A percentile compares a stretch with the other conserved stretches of the same genome.
Evolutionary conservation across 1,284 basidiomycete genomes (phyloP).

Genomic region (Butyriboletus appendiculatus): DNA sequence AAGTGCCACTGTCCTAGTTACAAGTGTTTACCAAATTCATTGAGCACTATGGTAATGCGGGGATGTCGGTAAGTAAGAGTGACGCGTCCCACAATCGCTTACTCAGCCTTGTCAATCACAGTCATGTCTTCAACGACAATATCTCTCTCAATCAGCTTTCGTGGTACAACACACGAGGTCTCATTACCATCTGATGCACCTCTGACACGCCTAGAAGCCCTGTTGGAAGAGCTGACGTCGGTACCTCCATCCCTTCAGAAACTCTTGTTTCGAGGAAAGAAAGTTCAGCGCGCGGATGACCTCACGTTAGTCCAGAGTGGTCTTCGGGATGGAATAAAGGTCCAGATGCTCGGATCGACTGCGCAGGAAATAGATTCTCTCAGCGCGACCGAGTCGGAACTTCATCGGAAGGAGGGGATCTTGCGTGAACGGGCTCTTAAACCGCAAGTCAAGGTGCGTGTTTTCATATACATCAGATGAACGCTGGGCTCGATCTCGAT

Average conservation of each 20-base stretch:
- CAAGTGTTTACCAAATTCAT: too few species aligned
- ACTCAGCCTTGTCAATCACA: constrained; percentile 9
- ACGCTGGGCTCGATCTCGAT: not conserved
- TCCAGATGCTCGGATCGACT: constrained; percentile 70
- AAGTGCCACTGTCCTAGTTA: too few species aligned
- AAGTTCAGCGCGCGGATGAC: constrained; percentile 37
- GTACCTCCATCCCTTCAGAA: constrained; percentile 69
- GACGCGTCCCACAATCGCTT: constrained; percentile 6
- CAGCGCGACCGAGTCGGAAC: constrained; percentile 56
- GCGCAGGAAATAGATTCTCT: constrained; percentile 54
- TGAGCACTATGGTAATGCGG: too few species aligned
- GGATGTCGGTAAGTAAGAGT: too few species aligned
- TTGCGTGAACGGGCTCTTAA: constrained; percentile 58
- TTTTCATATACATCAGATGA: not conserved
- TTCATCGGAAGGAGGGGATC: constrained; percentile 55
- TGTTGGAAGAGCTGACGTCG: constrained; percentile 59
- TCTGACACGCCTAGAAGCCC: constrained; percentile 47
- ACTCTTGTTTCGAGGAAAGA: constrained; percentile 71
- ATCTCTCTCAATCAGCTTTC: constrained; percentile 45
- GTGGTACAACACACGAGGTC: constrained; percentile 48
- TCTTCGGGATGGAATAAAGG: constrained; percentile 59
- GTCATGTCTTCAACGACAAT: constrained; percentile 22
- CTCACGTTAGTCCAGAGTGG: constrained; percentile 53
- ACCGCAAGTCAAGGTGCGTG: constrained; percentile 57
- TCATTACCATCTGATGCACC: constrained; percentile 48